Base-by-base conservation (phyloP, 441 rosid genomes). In the Capsella rubella region DNA sequence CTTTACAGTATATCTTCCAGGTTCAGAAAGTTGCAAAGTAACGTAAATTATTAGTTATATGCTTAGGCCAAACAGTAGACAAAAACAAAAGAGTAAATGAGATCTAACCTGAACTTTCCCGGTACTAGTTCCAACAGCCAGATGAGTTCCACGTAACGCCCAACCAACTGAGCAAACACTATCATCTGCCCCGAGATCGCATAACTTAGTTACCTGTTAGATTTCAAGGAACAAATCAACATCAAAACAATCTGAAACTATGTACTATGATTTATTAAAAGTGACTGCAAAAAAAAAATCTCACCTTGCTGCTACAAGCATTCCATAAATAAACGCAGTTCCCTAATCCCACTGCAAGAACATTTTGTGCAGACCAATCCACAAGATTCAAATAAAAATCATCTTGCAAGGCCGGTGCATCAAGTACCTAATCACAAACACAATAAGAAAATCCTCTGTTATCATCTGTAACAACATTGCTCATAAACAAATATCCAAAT, bases 381-480 rank as follows among this genome's bases (percentile, higher is more conserved):
- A 91, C 96, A 21, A 93, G 83, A 81, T 95, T 95, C 81, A 93
- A 84, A 76, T 95, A 95, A 80, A 90, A 95, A 84, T 95, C 99
- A 84, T 95, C 99, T 84, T 91, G 94, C 89, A 95, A 80, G 15
- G 98, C 92, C 3, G 99, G 99, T 66, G 99, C 99, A 78, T 95
- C 98, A 84, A 95, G 60, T 65, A 95, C 92, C 99, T 95, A 78
- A 60, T 32, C 64, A 21, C 25, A 67, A 39, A 37, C 42, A 37
- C 42, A 71, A 71, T 35, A 63, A 72, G 5, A 69, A 11, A 73
- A 53, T 40, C 15, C 64, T 78, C 74, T 67, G 59, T 73, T 67
- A 60, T 60, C 52, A 63, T 62, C 51, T 16, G 21, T 27, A 67
- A 2, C 37, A 47, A 39, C 55, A 73, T 51, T 45, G 4, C 27